Percentiles rank a stretch among this genome's conserved stretches.
These are phyloP conservation scores for Plasmodium fragile DNA, from an alignment of 169 alveolate species.

Conservation along the genomic window DNA sequence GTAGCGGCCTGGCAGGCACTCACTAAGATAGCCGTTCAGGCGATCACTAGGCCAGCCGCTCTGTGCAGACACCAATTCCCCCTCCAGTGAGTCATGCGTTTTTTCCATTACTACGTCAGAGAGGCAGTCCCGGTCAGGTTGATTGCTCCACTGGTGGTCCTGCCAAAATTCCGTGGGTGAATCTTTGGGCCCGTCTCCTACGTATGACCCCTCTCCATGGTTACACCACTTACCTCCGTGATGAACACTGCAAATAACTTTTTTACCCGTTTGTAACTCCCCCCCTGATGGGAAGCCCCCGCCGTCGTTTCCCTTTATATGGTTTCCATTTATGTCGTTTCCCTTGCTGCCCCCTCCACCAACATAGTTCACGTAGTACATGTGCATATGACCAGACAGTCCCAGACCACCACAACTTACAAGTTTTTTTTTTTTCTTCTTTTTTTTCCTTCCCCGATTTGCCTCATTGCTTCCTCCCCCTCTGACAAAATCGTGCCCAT, in stretches of 20 bases:
- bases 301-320: background rate
- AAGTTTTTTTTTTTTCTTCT: background rate
- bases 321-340: too few species aligned
- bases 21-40: slow-evolving; percentile 1
- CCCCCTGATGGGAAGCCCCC: background rate
- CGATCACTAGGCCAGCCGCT: background rate
- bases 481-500: slow-evolving; percentile 8
- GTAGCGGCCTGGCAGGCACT: slow-evolving; percentile 8
- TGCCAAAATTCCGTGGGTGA: background rate
- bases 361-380: background rate
- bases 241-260: background rate
- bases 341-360: background rate
- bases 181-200: background rate
- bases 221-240: background rate
- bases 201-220: background rate
- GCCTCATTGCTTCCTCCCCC: background rate
- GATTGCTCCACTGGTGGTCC: background rate
- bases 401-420: background rate
- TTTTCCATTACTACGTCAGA: background rate
- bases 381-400: background rate
- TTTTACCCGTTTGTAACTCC: background rate
- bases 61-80: background rate
- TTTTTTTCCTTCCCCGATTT: background rate
- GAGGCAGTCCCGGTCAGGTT: background rate
- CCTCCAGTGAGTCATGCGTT: background rate